phyloP scores from a whole-genome alignment of 1,284 basidiomycete species.

The Phellopilus nigrolimitatus region DNA sequence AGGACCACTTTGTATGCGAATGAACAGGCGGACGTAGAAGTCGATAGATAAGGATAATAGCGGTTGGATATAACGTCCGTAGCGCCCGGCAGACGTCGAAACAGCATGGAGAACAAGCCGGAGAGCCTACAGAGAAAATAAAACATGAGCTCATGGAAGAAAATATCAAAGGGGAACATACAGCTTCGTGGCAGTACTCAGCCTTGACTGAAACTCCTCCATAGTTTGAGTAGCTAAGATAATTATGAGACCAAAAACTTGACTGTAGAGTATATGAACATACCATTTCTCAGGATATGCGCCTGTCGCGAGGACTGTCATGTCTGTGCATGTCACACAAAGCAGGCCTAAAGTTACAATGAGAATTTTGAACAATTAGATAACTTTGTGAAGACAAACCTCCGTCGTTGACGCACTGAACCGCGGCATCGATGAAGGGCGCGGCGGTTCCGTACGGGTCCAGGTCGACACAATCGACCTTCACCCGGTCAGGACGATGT shows the following conservation, averaged over 20 bases:
- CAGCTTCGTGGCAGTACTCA: slow-evolving; percentile 93
- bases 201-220: slow-evolving; percentile 90
- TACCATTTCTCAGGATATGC: slow-evolving; percentile 98
- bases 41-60: slow-evolving; percentile 94
- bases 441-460: slow-evolving; percentile 98
- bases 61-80: slow-evolving; percentile 89
- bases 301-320: slow-evolving; percentile 88
- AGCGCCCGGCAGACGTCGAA: slow-evolving; percentile 83
- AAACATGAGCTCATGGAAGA: neutral
- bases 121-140: slow-evolving; percentile 54
- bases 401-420: slow-evolving; percentile 87
- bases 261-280: slow-evolving; percentile 22
- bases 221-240: slow-evolving; percentile 83
- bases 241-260: neutral
- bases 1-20: slow-evolving; percentile 72
- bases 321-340: slow-evolving; percentile 95
- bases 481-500: slow-evolving; percentile 67
- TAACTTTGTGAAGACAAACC: slow-evolving; percentile 44
- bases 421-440: slow-evolving; percentile 94
- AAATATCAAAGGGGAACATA: slow-evolving; percentile 33
- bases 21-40: slow-evolving; percentile 94
- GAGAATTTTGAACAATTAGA: neutral
- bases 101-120: slow-evolving; percentile 86
- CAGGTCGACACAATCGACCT: slow-evolving; percentile 93
- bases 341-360: slow-evolving; percentile 60